A percentile compares a stretch with the other conserved stretches of the same genome.
Conservation (phyloP, 768 basidiomycete genomes). For the Leccinellum luteum region DNA sequence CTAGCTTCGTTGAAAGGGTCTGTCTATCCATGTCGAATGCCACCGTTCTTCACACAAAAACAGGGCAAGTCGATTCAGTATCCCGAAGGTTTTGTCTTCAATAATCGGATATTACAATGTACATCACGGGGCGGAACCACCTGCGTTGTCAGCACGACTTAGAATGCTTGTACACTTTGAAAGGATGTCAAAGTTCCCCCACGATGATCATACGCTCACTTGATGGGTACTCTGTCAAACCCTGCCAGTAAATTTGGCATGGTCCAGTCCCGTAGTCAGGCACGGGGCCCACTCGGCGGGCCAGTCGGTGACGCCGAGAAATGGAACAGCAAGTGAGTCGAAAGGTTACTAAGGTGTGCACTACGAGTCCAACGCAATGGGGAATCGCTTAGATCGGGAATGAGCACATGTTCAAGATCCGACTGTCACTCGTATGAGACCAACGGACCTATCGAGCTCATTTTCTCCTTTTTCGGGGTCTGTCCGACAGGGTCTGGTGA, state of each 20-base stretch:
- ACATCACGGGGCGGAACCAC: neutral
- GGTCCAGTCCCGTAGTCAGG: neutral
- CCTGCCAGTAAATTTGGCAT: neutral
- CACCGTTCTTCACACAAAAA: constrained; percentile 64
- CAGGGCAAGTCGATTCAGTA: constrained; percentile 56
- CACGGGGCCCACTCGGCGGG: neutral
- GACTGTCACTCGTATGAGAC: neutral
- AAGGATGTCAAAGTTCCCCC: neutral
- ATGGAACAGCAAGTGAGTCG: neutral
- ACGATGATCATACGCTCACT: neutral
- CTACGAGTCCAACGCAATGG: neutral
- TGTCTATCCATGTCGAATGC: constrained; percentile 49
- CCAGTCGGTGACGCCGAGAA: neutral
- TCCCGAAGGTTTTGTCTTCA: constrained; percentile 88
- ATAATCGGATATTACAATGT: constrained; percentile 32
- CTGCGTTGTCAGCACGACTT: neutral
- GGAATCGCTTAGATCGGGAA: neutral
- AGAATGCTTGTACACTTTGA: neutral
- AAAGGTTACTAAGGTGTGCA: neutral
- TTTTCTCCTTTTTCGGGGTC: neutral
- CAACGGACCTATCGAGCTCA: neutral
- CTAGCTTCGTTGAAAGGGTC: neutral
- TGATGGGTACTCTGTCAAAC: neutral
- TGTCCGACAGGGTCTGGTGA: neutral
- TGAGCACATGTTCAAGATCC: neutral